Conservation (phyloP, 495 filamentous ascomycete genomes). For the Penicillium verhagenii region DNA sequence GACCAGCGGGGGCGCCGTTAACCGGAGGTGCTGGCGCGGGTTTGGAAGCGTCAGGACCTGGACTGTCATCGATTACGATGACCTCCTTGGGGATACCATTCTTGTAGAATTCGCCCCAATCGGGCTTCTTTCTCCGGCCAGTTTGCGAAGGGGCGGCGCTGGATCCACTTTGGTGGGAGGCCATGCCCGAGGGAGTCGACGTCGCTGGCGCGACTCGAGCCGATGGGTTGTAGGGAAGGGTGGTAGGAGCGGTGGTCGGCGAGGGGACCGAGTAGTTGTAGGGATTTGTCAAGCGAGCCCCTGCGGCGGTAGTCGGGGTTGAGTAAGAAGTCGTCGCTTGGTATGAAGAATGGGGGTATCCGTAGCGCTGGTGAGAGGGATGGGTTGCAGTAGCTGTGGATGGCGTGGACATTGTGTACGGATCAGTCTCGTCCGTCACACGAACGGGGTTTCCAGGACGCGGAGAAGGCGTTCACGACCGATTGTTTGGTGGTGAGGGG, state of each 20-base stretch:
- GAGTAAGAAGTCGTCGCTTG: constrained; percentile 55
- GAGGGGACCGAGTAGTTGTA: constrained; percentile 50
- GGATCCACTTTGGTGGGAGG: constrained; percentile 30
- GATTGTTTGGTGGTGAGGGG: constrained; percentile 20
- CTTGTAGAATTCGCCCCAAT: constrained; percentile 91
- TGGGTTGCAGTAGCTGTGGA: constrained; percentile 78
- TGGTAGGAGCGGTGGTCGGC: constrained; percentile 38
- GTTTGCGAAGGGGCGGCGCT: constrained; percentile 49
- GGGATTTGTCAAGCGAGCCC: constrained; percentile 50
- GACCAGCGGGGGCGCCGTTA: constrained; percentile 6
- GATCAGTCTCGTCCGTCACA: constrained; percentile 33
- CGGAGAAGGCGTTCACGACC: constrained; percentile 57
- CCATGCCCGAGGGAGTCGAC: constrained; percentile 36
- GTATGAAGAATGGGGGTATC: constrained; percentile 68
- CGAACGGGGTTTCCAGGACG: constrained; percentile 57
- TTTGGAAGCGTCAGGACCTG: constrained; percentile 58
- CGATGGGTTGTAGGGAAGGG: constrained; percentile 37
- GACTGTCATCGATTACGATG: constrained; percentile 93
- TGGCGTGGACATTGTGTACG: constrained; percentile 74
- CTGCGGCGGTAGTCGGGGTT: constrained; percentile 48
- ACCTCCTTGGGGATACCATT: constrained; percentile 91
- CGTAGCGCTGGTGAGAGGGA: constrained; percentile 68
- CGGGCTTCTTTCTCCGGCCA: constrained; percentile 60
- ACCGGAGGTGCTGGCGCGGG: constrained; percentile 28
- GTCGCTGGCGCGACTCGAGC: constrained; percentile 31